Base-by-base conservation (phyloP, 2,329 filamentous ascomycete genomes). In the Fusarium sororula region DNA sequence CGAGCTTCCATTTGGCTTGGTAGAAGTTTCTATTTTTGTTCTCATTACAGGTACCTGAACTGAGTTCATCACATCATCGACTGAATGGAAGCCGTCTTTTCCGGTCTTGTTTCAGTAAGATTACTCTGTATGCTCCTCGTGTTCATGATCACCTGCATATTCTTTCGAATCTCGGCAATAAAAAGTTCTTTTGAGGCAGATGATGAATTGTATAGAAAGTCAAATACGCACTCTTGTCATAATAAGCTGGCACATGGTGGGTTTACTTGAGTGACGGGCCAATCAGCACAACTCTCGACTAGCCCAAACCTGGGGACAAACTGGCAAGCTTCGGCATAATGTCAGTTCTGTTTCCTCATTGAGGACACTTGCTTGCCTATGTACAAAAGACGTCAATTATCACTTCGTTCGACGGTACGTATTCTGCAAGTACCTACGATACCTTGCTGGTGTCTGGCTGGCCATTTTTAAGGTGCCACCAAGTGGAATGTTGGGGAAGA, bases 401-500 rank as follows among this genome's bases (percentile, higher is more conserved):
- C 41, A 10, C 47, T 47, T 60, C 38, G 58, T n/a, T 45, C 50
- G 17, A 37, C 17, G 28, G 39, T 62, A 73, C 66, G 51, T 74
- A 73, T 62, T 48, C 24, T 28, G 42, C 44, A 69, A 50, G 56
- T 70, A 70, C 66, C 65, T 56, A 44, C 26, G 37, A 50, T 72
- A 72, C 76, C 72, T 72, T 77, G 73, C 75, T 78, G 77, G 75
- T 77, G 73, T 61, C 74, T 64, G 58, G 67, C 71, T 63, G 75
- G 70, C 57, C 51, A 70, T 50, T 64, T 71, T 77, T 75, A 67
- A 74, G 67, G 73, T 78, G 75, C 68, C 77, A 69, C 77, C 65
- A 78, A 77, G 77, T 78, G 77, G 77, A 78, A 78, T 78, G 77
- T 78, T 78, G 77, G 77, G 70, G 77, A 78, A 78, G 77, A 78